Evolutionary conservation across 1,284 basidiomycete species (phyloP).

Genomic region (Ceratobasidium sp.): DNA sequence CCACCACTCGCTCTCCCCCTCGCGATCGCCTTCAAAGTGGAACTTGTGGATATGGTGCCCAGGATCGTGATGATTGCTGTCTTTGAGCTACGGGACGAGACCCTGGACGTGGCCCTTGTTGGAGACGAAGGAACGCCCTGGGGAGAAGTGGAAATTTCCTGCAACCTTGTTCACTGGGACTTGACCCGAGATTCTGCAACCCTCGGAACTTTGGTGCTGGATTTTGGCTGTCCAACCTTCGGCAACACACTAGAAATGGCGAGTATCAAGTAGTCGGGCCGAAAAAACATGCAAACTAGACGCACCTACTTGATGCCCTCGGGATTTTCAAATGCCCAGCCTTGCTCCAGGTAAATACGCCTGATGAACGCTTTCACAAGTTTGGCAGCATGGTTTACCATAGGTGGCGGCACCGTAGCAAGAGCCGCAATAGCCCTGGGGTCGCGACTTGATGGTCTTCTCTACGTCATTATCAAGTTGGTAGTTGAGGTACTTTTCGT

Average conservation of each 20-base stretch:
- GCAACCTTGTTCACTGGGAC: slow-evolving; percentile 98
- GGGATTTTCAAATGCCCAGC: slow-evolving; percentile 95
- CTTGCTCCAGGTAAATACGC: slow-evolving; percentile 84
- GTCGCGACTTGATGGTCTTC: slow-evolving; percentile 74
- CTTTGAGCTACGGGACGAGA: slow-evolving; percentile 94
- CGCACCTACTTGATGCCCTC: slow-evolving; percentile 91
- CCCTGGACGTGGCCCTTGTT: slow-evolving; percentile 89
- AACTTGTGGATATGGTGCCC: slow-evolving; percentile 90
- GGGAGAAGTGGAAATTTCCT: slow-evolving; percentile 90
- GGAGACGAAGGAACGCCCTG: slow-evolving; percentile 93
- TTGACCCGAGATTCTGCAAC: slow-evolving; percentile 92
- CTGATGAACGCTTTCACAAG: slow-evolving; percentile 94
- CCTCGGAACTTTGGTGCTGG: slow-evolving; percentile 91
- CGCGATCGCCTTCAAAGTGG: slow-evolving; percentile 86
- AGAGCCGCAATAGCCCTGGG: slow-evolving; percentile 89
- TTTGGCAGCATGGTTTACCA: slow-evolving; percentile 91
- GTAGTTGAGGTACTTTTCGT: slow-evolving; percentile 59
- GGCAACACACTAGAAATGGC: slow-evolving; percentile 77
- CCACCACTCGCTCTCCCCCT: slow-evolving; percentile 67
- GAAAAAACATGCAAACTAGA: not conserved
- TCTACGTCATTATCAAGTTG: slow-evolving; percentile 86
- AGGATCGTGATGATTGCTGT: slow-evolving; percentile 92
- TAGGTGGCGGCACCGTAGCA: slow-evolving; percentile 94
- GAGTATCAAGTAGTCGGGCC: not conserved
- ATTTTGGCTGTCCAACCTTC: slow-evolving; percentile 98